These are phyloP conservation scores for Oryza glaberrima DNA, from an alignment of 176 grass and related monocot genomes.

Conservation along the genomic window DNA sequence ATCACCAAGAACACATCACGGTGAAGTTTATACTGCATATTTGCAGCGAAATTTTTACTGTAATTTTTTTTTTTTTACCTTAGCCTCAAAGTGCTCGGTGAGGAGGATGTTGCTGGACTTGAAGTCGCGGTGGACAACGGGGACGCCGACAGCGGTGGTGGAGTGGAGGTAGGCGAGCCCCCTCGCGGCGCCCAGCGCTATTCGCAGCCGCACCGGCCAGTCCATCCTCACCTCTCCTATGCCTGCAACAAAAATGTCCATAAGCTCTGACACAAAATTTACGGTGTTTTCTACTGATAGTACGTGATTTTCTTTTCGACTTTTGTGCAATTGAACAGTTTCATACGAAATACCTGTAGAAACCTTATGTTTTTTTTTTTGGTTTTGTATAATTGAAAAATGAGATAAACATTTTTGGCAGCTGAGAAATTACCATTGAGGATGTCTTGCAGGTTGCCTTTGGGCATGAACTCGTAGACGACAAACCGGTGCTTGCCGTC, in stretches of 20 bases:
- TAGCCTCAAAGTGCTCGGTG: conserved; percentile 69
- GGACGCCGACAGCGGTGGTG: conserved; percentile 75
- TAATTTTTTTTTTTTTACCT: conserved; percentile 18
- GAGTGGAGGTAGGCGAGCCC: conserved; percentile 92
- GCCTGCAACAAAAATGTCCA: conserved; percentile 24
- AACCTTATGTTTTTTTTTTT: neutral
- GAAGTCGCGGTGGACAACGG: conserved; percentile 97
- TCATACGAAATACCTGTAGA: neutral
- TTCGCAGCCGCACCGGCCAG: conserved; percentile 73
- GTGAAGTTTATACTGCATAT: too few relatives aligned
- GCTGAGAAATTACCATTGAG: conserved; percentile 53
- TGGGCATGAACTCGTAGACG: conserved; percentile 96
- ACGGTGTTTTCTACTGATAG: too few relatives aligned
- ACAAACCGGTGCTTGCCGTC: conserved; percentile 94
- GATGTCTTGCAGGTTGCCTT: conserved; percentile 86
- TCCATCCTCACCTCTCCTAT: conserved; percentile 78
- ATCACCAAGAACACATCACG: neutral
- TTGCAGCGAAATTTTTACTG: too few relatives aligned
- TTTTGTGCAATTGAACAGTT: neutral
- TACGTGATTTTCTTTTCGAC: neutral
- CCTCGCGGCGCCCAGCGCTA: conserved; percentile 87
- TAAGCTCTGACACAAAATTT: too few relatives aligned
- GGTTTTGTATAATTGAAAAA: neutral
- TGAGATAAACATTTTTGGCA: neutral
- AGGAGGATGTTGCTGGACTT: conserved; percentile 98